Evolutionary conservation across 2,329 filamentous ascomycete genomes (phyloP).

Genomic region (Stachybotrys chlorohalonatus): DNA sequence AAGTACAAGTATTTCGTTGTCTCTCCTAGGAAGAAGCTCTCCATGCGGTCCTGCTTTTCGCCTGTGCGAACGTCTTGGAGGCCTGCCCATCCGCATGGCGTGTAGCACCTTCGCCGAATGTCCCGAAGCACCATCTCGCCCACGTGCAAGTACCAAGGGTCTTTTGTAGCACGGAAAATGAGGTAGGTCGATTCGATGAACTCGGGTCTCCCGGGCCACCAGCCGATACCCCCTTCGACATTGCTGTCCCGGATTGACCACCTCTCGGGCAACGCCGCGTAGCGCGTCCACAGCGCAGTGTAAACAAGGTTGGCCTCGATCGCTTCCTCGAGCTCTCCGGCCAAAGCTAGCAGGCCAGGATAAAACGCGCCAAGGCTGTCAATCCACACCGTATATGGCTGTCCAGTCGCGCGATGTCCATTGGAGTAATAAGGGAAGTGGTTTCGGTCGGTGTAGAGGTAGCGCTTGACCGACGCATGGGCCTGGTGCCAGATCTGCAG

Average conservation of each 20-base stretch:
- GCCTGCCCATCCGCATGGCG: slow-evolving; percentile 87
- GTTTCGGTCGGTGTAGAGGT: slow-evolving; percentile 69
- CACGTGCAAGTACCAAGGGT: slow-evolving; percentile 93
- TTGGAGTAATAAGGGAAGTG: slow-evolving; percentile 92
- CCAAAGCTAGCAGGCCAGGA: slow-evolving; percentile 75
- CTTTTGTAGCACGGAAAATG: slow-evolving; percentile 84
- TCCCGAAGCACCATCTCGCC: slow-evolving; percentile 93
- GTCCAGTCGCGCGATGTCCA: slow-evolving; percentile 79
- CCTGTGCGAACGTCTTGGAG: slow-evolving; percentile 74
- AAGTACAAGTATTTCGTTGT: slow-evolving; percentile 94
- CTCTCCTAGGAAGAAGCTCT: slow-evolving; percentile 96
- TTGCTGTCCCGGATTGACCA: slow-evolving; percentile 82
- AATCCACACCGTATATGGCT: slow-evolving; percentile 85
- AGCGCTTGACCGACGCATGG: slow-evolving; percentile 78
- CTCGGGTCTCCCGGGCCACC: slow-evolving; percentile 94
- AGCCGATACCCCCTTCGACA: slow-evolving; percentile 78
- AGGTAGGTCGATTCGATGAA: slow-evolving; percentile 97
- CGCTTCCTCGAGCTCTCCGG: slow-evolving; percentile 85
- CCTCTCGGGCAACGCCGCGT: slow-evolving; percentile 85
- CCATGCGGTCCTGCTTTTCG: slow-evolving; percentile 89
- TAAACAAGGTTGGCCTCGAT: slow-evolving; percentile 84
- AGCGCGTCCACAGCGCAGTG: slow-evolving; percentile 89
- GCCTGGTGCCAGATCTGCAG: slow-evolving; percentile 76
- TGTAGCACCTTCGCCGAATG: slow-evolving; percentile 81
- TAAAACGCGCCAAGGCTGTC: slow-evolving; percentile 96